Conservation (phyloP, 345 rosid species). For the Arabidopsis suecica region DNA sequence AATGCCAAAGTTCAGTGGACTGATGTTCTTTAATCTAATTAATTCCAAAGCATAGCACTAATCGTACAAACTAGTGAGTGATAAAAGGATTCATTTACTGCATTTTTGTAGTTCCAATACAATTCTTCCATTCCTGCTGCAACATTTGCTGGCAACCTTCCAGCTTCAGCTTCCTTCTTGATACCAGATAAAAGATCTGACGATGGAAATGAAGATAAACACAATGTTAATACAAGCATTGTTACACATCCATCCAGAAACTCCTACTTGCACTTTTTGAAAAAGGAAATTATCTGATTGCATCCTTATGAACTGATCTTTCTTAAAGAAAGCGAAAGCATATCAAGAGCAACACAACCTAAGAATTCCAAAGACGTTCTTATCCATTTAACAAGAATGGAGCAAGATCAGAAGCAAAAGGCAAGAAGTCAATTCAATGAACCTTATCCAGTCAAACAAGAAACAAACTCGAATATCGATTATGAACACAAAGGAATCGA, state of each 20-base stretch:
- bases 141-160: conserved; percentile 74
- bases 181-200: conserved; percentile 85
- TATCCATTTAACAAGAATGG: background rate
- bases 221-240: background rate
- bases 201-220: conserved; percentile 6
- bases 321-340: background rate
- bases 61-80: conserved; percentile 27
- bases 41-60: conserved; percentile 19
- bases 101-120: conserved; percentile 84
- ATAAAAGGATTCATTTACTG: conserved; percentile 63
- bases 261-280: background rate
- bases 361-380: background rate
- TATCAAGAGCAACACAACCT: conserved; percentile 4
- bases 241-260: background rate
- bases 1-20: background rate
- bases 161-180: conserved; percentile 70
- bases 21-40: background rate
- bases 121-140: conserved; percentile 87
- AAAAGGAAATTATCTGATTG: background rate
- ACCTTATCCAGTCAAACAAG: conserved; percentile 33
- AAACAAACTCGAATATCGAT: conserved; percentile 11
- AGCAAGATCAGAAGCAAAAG: conserved; percentile 9
- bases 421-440: conserved; percentile 20
- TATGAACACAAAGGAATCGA: background rate
- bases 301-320: background rate